Evolutionary conservation across 345 rosid genomes (phyloP).

Genomic region (Linum usitatissimum): DNA sequence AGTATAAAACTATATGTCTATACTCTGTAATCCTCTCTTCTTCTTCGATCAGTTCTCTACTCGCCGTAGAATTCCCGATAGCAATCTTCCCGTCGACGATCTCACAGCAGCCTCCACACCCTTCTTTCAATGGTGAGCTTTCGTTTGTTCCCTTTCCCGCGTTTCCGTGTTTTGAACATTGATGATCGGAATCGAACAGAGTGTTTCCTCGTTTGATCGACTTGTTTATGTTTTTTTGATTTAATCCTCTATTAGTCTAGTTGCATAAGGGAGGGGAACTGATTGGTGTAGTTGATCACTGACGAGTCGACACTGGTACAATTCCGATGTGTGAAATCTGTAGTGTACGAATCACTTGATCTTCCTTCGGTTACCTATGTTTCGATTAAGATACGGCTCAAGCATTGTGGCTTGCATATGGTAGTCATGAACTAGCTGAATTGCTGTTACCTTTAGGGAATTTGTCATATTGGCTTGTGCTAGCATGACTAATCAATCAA

Average conservation of each 20-base stretch:
- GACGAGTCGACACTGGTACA: no score
- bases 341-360: no score
- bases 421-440: no score
- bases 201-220: background rate
- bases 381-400: no score
- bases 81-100: background rate
- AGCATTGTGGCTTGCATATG: no score
- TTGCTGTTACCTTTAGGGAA: no score
- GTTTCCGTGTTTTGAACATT: background rate
- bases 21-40: background rate
- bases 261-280: no score
- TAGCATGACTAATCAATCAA: background rate
- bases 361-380: no score
- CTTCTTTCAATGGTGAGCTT: slow-evolving; percentile 2
- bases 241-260: no score
- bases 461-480: background rate
- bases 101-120: background rate
- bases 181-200: no score
- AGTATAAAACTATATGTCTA: background rate
- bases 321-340: no score
- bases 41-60: background rate
- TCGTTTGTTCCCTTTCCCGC: background rate
- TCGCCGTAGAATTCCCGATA: background rate
- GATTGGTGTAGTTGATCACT: no score
- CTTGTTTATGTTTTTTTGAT: background rate